Evolutionary conservation across 257 asterid species (phyloP).

Genomic region (Capsicum baccatum): DNA sequence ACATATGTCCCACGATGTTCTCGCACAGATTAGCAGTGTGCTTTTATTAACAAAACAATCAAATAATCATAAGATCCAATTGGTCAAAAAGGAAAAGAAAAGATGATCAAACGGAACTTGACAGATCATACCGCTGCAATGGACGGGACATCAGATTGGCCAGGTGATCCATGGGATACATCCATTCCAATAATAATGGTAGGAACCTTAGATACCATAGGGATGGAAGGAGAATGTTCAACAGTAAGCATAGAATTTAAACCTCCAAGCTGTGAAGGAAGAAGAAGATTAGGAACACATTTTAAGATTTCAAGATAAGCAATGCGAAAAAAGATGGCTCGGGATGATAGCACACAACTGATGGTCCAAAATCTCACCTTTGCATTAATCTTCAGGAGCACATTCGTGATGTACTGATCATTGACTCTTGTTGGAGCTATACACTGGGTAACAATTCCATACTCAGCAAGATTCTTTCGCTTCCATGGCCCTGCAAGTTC

Average conservation of each 20-base stretch:
- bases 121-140: conserved; percentile 76
- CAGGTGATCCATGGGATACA: conserved; percentile 97
- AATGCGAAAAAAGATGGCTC: neutral
- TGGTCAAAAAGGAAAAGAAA: neutral
- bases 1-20: neutral
- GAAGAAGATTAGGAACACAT: neutral
- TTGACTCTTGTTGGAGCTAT: conserved; percentile 70
- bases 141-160: conserved; percentile 90
- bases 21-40: neutral
- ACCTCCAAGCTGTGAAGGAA: conserved; percentile 77
- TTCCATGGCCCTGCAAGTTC: conserved; percentile 79
- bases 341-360: neutral
- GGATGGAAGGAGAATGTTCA: conserved; percentile 69
- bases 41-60: neutral
- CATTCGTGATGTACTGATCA: conserved; percentile 81
- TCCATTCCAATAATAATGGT: conserved; percentile 93
- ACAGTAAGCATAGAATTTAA: conserved; percentile 69
- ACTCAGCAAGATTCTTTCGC: conserved; percentile 69
- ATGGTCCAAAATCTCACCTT: conserved; percentile 54
- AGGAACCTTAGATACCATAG: conserved; percentile 73
- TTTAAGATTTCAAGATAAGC: neutral
- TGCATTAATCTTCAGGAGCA: conserved; percentile 80
- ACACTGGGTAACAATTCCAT: conserved; percentile 90
- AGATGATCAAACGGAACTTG: neutral
- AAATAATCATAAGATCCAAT: neutral